Conservation (phyloP, 2,329 filamentous ascomycete species). For the Dothidotthia symphoricarpi region DNA sequence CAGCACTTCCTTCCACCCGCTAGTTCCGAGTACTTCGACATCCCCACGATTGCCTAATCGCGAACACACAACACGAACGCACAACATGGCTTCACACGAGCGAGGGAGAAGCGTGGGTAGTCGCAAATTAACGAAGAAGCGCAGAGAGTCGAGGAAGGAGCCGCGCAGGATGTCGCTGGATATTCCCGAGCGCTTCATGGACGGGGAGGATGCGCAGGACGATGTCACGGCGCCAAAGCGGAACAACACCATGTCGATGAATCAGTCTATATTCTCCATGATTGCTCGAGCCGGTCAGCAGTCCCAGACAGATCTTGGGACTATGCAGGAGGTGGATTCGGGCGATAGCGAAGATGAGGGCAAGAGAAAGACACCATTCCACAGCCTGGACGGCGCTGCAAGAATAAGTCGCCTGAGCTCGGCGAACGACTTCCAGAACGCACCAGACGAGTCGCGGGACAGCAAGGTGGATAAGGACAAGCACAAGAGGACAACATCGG, state of each 20-base stretch:
- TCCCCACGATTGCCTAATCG: conserved; percentile 4
- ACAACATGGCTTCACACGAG: conserved; percentile 38
- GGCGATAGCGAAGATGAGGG: conserved; percentile 68
- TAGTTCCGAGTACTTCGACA: conserved; percentile 8
- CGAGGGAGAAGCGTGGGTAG: conserved; percentile 24
- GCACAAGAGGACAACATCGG: conserved; percentile 62
- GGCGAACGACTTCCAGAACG: conserved; percentile 30
- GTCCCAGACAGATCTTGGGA: conserved; percentile 76
- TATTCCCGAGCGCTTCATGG: conserved; percentile 58
- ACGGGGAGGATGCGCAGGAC: conserved; percentile 59
- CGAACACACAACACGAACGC: conserved; percentile 10
- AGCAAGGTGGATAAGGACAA: conserved; percentile 28
- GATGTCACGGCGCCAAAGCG: conserved; percentile 58
- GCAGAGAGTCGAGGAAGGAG: conserved; percentile 29
- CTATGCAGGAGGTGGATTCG: conserved; percentile 69
- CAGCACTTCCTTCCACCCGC: conserved; percentile 11
- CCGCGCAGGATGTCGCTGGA: conserved; percentile 46
- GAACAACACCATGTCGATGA: conserved; percentile 65
- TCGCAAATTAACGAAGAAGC: conserved; percentile 38
- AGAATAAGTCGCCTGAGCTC: conserved; percentile 38
- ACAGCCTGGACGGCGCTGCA: conserved; percentile 36
- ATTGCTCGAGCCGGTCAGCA: conserved; percentile 84
- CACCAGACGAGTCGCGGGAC: conserved; percentile 14
- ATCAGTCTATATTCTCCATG: conserved; percentile 91
- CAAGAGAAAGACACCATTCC: conserved; percentile 23